These are phyloP conservation scores for Begonia masoniana DNA, from an alignment of 306 rosid genomes.

Conservation along the genomic window DNA sequence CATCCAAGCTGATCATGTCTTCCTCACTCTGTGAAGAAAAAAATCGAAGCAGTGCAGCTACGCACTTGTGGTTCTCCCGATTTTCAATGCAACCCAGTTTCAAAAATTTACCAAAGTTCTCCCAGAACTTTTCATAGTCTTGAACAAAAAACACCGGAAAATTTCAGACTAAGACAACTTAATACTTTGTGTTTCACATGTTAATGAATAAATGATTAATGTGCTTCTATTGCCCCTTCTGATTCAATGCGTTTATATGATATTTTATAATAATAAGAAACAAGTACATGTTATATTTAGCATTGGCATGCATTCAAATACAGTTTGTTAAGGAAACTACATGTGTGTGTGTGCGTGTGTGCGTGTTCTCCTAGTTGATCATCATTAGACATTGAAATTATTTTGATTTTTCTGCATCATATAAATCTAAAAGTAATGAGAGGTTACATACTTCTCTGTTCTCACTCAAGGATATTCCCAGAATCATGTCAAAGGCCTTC, in stretches of 20 bases:
- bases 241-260: too few relatives aligned
- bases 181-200: too few relatives aligned
- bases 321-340: too few relatives aligned
- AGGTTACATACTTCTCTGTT: conserved; percentile 52
- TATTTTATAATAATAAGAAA: too few relatives aligned
- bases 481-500: conserved; percentile 92
- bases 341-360: too few relatives aligned
- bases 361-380: too few relatives aligned
- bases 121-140: conserved; percentile 95
- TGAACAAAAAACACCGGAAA: conserved; percentile 16
- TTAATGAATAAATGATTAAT: too few relatives aligned
- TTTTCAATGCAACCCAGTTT: conserved; percentile 98
- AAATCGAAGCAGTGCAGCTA: conserved; percentile 91
- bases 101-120: conserved; percentile 83
- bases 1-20: conserved; percentile 77
- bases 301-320: too few relatives aligned
- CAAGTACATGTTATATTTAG: too few relatives aligned
- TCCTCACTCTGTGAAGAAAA: conserved; percentile 86
- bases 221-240: too few relatives aligned
- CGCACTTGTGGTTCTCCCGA: conserved; percentile 90
- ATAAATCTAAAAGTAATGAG: neutral
- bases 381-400: too few relatives aligned
- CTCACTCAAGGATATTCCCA: conserved; percentile 93
- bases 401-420: too few relatives aligned
- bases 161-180: neutral